These are phyloP conservation scores for Solanum hybrid DNA, from an alignment of 305 asterid genomes.

Conservation along the genomic window DNA sequence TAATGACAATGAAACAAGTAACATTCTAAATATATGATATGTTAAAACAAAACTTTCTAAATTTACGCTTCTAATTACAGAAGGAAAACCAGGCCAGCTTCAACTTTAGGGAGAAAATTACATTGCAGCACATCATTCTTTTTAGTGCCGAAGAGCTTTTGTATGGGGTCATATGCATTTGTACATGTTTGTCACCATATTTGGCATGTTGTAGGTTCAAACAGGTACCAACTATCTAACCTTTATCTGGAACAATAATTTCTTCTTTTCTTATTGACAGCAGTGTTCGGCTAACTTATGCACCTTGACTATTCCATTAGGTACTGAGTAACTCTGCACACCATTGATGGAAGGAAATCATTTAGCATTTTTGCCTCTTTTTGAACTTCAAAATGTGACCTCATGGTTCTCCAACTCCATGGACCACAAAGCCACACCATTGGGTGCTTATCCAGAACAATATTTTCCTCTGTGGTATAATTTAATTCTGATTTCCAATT, in stretches of 20 bases:
- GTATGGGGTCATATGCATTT: neutral
- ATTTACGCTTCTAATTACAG: neutral
- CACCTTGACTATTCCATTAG: neutral
- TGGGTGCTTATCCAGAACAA: neutral
- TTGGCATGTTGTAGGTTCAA: neutral
- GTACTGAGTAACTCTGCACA: neutral
- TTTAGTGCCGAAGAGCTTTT: neutral
- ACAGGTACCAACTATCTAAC: neutral
- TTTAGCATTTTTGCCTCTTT: neutral
- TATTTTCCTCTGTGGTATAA: neutral
- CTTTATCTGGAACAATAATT: neutral
- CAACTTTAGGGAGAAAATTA: slow-evolving; percentile 3
- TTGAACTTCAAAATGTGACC: neutral
- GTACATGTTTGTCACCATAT: neutral
- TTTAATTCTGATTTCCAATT: neutral
- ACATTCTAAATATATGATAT: neutral
- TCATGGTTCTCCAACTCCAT: neutral
- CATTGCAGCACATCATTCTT: neutral
- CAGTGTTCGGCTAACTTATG: neutral
- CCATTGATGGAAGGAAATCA: neutral
- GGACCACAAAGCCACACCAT: neutral
- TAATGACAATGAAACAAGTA: neutral
- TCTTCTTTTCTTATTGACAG: neutral
- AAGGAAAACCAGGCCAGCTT: neutral
- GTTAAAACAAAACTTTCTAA: neutral